Evolutionary conservation across 805 yeast genomes (phyloP).

Genomic region (Osmozyma mogii): DNA sequence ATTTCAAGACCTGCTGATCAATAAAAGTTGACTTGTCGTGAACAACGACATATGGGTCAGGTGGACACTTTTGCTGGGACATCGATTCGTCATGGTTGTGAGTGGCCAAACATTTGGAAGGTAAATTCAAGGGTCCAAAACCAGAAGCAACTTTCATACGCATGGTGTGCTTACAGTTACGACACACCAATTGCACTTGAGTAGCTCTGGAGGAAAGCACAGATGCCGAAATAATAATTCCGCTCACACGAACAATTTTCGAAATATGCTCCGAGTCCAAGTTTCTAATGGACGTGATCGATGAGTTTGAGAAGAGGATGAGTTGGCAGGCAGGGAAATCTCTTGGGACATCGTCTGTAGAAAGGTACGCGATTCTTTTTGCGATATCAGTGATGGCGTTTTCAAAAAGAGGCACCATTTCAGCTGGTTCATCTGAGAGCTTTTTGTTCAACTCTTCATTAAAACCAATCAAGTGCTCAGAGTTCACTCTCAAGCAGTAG

Average conservation of each 20-base stretch:
- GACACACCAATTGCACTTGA: constrained; percentile 73
- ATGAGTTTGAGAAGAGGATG: constrained; percentile 64
- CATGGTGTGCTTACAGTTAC: constrained; percentile 77
- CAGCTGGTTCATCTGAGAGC: constrained; percentile 79
- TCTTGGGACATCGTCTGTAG: constrained; percentile 42
- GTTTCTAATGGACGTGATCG: constrained; percentile 66
- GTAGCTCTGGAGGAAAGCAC: constrained; percentile 86
- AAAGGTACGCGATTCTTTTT: constrained; percentile 51
- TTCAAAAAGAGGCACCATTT: constrained; percentile 80
- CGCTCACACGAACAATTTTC: constrained; percentile 83
- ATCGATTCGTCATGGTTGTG: constrained; percentile 35
- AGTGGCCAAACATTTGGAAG: constrained; percentile 51
- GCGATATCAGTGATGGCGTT: constrained; percentile 81
- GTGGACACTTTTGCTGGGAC: constrained; percentile 61
- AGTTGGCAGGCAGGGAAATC: constrained; percentile 79
- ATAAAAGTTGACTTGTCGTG: constrained; percentile 92
- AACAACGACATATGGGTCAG: constrained; percentile 86
- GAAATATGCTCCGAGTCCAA: constrained; percentile 83
- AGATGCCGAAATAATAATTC: constrained; percentile 87
- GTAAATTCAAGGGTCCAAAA: constrained; percentile 63
- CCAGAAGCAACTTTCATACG: constrained; percentile 55
- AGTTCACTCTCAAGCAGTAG: constrained; percentile 64
- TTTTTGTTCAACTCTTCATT: constrained; percentile 85
- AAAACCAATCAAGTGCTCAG: constrained; percentile 79
- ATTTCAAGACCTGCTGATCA: constrained; percentile 88